These are phyloP conservation scores for Suhomyces chickasaworum DNA, from an alignment of 1,139 yeast species.

Conservation along the genomic window DNA sequence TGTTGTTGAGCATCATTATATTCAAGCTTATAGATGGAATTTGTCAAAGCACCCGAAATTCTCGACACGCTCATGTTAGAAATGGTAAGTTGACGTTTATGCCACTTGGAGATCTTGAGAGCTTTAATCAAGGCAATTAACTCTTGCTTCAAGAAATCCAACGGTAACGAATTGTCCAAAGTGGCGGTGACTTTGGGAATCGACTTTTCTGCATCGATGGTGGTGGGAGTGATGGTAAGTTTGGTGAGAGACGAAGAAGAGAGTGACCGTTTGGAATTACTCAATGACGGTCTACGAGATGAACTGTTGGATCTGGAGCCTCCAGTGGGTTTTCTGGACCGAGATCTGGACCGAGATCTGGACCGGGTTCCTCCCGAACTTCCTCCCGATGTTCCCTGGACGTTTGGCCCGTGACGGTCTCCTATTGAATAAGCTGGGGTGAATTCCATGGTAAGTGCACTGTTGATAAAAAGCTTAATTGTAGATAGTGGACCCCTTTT, in stretches of 20 bases:
- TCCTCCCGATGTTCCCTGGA: not conserved
- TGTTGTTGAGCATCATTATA: conserved; percentile 34
- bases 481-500: conserved; percentile 1
- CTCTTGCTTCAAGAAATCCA: conserved; percentile 84
- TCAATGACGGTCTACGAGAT: conserved; percentile 38
- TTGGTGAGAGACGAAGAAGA: conserved; percentile 23
- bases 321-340: conserved; percentile 38
- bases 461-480: not conserved
- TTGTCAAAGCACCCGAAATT: conserved; percentile 91
- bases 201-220: conserved; percentile 30
- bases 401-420: conserved; percentile 6
- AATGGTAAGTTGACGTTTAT: conserved; percentile 42
- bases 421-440: conserved; percentile 12
- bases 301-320: conserved; percentile 40
- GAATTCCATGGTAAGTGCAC: conserved; percentile 8
- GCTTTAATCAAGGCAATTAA: conserved; percentile 65
- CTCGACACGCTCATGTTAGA: conserved; percentile 54
- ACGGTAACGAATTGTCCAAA: conserved; percentile 74
- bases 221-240: conserved; percentile 26
- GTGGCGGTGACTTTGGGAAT: conserved; percentile 45
- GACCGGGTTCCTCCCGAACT: conserved; percentile 1
- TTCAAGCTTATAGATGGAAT: conserved; percentile 75
- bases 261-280: conserved; percentile 30
- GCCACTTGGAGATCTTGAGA: conserved; percentile 79
- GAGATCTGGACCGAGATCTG: conserved; percentile 36